A percentile compares a stretch with the other conserved stretches of the same genome.
phyloP scores from a whole-genome alignment of 805 yeast genomes.

The Saccharomycopsis amapae region DNA sequence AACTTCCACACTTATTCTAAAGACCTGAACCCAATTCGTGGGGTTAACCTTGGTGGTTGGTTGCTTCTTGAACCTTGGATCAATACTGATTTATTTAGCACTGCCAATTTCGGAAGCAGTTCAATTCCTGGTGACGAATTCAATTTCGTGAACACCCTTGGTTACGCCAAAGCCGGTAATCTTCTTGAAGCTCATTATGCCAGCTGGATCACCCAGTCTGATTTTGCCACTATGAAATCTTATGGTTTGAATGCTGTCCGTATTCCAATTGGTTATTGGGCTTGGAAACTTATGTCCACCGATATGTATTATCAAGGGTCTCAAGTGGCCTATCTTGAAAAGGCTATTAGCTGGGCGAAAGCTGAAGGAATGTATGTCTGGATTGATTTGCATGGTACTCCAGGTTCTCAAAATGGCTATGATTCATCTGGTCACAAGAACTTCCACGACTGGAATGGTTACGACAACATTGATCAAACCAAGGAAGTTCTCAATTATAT shows the following conservation, averaged over 20 bases:
- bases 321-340: conserved; percentile 54
- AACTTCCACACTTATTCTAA: conserved; percentile 4
- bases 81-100: conserved; percentile 53
- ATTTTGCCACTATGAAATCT: conserved; percentile 42
- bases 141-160: conserved; percentile 42
- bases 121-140: conserved; percentile 56
- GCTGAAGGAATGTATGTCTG: conserved; percentile 54
- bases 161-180: conserved; percentile 36
- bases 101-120: conserved; percentile 31
- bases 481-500: conserved; percentile 43
- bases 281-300: conserved; percentile 31
- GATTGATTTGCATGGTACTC: conserved; percentile 75
- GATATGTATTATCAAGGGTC: conserved; percentile 60
- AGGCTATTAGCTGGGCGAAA: conserved; percentile 66
- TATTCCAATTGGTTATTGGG: conserved; percentile 80
- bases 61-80: conserved; percentile 63
- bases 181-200: conserved; percentile 48
- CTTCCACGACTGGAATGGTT: conserved; percentile 36
- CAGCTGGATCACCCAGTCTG: conserved; percentile 51
- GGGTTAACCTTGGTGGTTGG: conserved; percentile 68
- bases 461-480: conserved; percentile 41
- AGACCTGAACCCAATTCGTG: conserved; percentile 25
- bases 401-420: conserved; percentile 83
- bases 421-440: conserved; percentile 69
- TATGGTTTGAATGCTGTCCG: conserved; percentile 63